phyloP scores from a whole-genome alignment of 345 rosid genomes.

The Syzygium jambos region DNA sequence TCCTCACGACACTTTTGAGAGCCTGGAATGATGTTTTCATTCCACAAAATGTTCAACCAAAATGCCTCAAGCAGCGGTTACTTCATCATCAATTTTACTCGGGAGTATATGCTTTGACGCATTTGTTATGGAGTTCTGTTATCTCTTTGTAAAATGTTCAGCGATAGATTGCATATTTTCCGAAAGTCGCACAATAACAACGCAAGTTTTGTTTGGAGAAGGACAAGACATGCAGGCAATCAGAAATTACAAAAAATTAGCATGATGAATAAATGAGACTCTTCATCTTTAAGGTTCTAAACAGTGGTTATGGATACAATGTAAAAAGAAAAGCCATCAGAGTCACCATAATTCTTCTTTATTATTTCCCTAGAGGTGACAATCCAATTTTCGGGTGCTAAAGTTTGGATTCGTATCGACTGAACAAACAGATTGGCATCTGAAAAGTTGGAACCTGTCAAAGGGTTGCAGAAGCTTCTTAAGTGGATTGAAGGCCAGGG shows the following conservation, averaged over 20 bases:
- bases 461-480: conserved; percentile 20
- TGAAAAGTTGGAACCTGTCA: conserved; percentile 18
- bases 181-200: not conserved
- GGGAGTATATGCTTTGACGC: not conserved
- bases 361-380: not conserved
- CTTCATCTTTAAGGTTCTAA: not conserved
- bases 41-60: not conserved
- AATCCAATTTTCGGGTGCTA: not conserved
- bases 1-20: not conserved
- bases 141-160: not conserved
- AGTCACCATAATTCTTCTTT: not conserved
- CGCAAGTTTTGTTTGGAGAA: not conserved
- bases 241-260: not conserved
- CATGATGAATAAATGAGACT: not conserved
- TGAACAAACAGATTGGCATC: conserved; percentile 20
- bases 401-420: too few species aligned
- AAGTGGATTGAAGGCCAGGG: conserved; percentile 31
- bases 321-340: not conserved
- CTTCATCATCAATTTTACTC: not conserved
- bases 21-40: not conserved
- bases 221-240: not conserved
- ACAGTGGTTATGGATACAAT: not conserved
- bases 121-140: not conserved
- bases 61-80: not conserved
- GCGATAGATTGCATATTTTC: not conserved